phyloP scores from a whole-genome alignment of 2,329 filamentous ascomycete species.

The Epichloe hybrida region DNA sequence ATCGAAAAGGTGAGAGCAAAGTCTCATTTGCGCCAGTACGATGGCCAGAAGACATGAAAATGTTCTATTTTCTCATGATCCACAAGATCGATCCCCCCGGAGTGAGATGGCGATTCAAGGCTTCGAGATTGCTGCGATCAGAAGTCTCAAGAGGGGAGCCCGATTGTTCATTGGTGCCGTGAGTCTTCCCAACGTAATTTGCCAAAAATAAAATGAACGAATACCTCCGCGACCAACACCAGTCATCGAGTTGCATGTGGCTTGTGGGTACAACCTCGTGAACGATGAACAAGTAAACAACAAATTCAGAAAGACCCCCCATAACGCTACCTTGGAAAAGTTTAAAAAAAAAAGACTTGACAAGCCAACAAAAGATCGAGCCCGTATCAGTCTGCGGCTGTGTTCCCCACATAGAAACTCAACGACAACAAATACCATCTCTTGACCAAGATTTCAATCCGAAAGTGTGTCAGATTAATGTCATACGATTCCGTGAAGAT shows the following conservation, averaged over 20 bases:
- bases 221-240: background rate
- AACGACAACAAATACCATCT: background rate
- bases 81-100: background rate
- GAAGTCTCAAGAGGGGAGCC: background rate
- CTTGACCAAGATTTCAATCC: background rate
- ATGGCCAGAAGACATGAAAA: background rate
- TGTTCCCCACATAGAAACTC: background rate
- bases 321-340: background rate
- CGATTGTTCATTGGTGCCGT: background rate
- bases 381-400: background rate
- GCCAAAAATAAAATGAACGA: background rate
- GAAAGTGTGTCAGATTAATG: background rate
- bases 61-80: background rate
- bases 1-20: background rate
- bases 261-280: background rate
- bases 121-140: background rate
- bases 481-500: background rate
- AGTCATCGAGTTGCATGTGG: background rate
- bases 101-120: background rate
- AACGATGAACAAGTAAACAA: background rate
- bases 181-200: background rate
- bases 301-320: background rate
- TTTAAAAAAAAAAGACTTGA: background rate
- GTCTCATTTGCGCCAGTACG: background rate
- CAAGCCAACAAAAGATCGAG: background rate